Conservation (phyloP, 331 rosid genomes). For the Cucumis variabilis region DNA sequence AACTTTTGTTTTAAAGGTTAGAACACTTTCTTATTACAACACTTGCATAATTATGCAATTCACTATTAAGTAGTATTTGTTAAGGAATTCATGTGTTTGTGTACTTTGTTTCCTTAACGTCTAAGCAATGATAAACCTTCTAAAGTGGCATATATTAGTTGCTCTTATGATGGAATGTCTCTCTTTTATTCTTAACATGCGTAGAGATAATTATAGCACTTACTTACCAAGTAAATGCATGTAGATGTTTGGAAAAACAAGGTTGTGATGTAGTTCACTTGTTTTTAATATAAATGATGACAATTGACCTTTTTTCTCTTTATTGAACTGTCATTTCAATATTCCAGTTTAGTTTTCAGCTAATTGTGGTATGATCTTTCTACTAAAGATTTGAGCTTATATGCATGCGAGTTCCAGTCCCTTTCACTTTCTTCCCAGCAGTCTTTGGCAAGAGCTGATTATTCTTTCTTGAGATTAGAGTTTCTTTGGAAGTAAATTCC, state of each 20-base stretch:
- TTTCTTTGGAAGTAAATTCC: background rate
- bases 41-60: conserved; percentile 16
- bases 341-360: conserved; percentile 16
- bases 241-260: background rate
- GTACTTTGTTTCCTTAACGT: background rate
- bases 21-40: background rate
- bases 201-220: background rate
- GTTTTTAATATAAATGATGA: background rate
- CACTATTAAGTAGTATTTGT: background rate
- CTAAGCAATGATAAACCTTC: background rate
- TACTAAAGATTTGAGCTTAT: background rate
- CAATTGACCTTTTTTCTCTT: background rate
- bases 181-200: conserved; percentile 12
- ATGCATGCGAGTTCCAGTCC: background rate
- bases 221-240: background rate
- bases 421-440: background rate
- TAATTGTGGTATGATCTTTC: background rate
- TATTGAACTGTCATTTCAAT: background rate
- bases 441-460: background rate
- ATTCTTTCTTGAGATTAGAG: conserved; percentile 1
- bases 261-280: background rate
- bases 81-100: background rate
- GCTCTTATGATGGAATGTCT: background rate
- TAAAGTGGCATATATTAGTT: conserved; percentile 2
- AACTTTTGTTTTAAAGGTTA: conserved; percentile 78